Evolutionary conservation across 75 land plant species (phyloP).

Genomic region (Isoetes taiwanensis): DNA sequence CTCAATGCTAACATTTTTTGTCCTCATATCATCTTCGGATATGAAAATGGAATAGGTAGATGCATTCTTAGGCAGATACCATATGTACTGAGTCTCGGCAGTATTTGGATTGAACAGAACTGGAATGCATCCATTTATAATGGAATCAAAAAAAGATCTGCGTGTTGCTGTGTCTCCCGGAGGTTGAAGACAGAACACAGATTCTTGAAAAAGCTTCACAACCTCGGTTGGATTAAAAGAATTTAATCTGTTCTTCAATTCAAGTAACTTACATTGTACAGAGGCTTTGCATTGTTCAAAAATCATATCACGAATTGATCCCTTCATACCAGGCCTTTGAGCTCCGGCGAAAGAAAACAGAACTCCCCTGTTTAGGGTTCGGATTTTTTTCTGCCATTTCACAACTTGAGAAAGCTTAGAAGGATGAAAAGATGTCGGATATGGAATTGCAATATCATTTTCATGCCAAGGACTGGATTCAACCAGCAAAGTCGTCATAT

Average conservation of each 20-base stretch:
- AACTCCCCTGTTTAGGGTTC: slow-evolving; percentile 10
- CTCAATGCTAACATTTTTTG: too few species aligned
- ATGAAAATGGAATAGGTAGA: not conserved
- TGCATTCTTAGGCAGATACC: not conserved
- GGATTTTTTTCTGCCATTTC: slow-evolving; percentile 38
- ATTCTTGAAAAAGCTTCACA: not conserved
- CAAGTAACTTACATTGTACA: slow-evolving; percentile 17
- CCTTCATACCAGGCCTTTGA: slow-evolving; percentile 14
- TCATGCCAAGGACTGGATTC: slow-evolving; percentile 27
- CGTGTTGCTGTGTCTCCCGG: not conserved
- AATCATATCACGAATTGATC: slow-evolving; percentile 25
- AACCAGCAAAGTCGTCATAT: slow-evolving; percentile 36
- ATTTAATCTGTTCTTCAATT: slow-evolving; percentile 7
- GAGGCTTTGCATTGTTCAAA: slow-evolving; percentile 33
- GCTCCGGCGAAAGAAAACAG: slow-evolving; percentile 60
- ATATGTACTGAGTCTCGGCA: not conserved
- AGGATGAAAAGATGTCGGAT: slow-evolving; percentile 67
- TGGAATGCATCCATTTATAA: not conserved
- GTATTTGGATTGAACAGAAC: not conserved
- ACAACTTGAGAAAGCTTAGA: slow-evolving; percentile 18
- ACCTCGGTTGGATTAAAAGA: not conserved
- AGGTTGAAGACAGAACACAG: not conserved
- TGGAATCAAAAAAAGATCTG: not conserved
- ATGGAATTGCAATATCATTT: slow-evolving; percentile 50
- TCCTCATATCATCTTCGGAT: slow-evolving; percentile 2